Evolutionary conservation across 73 alveolate genomes (phyloP).

Genomic region (Symbiodinium pilosum): DNA sequence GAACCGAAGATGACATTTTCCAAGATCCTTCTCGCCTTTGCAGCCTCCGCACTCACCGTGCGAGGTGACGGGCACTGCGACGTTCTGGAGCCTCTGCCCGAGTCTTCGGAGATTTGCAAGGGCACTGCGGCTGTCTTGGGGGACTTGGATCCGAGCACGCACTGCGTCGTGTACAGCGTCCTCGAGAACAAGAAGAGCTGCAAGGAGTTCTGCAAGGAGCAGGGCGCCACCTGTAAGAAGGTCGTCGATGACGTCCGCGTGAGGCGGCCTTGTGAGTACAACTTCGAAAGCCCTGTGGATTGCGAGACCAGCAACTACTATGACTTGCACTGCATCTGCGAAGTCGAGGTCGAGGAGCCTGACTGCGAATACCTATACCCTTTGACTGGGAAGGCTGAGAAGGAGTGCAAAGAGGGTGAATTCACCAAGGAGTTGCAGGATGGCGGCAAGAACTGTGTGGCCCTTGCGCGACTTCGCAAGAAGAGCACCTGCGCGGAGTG

Average conservation of each 20-base stretch:
- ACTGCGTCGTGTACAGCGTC: neutral
- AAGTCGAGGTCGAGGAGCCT: neutral
- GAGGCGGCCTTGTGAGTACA: neutral
- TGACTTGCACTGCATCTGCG: conserved; percentile 10
- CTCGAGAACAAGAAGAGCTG: neutral
- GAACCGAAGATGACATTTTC: too few relatives aligned
- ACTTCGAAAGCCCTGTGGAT: neutral
- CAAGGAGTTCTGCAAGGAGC: neutral
- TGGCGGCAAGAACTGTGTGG: conserved; percentile 1
- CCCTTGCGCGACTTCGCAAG: neutral
- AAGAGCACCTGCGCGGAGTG: neutral
- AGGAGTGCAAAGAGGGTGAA: neutral
- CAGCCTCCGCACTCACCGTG: too few relatives aligned
- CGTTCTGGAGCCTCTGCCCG: too few relatives aligned
- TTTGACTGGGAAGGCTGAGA: neutral
- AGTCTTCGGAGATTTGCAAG: too few relatives aligned
- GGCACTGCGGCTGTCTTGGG: too few relatives aligned
- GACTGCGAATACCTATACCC: neutral
- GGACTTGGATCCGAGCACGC: neutral
- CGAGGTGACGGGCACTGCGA: too few relatives aligned
- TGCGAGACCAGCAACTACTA: neutral
- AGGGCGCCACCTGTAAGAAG: neutral
- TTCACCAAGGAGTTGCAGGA: neutral
- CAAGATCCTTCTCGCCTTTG: too few relatives aligned
- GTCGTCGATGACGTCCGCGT: neutral